phyloP scores from a whole-genome alignment of 257 asterid genomes.

The Jaltomata sinuosa region DNA sequence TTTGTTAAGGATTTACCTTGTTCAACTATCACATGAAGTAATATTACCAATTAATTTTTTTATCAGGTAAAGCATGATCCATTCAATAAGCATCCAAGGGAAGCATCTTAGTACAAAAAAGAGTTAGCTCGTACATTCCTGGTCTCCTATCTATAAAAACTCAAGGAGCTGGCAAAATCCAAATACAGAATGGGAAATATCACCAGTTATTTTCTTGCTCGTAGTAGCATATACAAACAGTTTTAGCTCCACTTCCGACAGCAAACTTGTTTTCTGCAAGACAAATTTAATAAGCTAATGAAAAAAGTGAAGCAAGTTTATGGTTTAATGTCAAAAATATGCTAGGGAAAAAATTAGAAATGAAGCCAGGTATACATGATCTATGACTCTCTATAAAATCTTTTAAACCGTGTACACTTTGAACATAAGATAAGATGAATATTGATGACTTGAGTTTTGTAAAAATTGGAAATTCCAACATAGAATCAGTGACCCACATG shows the following conservation, averaged over 20 bases:
- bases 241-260: slow-evolving; percentile 99
- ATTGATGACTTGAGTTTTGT: neutral
- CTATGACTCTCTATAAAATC: neutral
- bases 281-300: slow-evolving; percentile 1
- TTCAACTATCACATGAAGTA: neutral
- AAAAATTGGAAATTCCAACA: neutral
- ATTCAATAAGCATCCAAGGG: neutral
- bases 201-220: slow-evolving; percentile 99
- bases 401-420: neutral
- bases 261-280: slow-evolving; percentile 93
- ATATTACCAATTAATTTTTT: slow-evolving; percentile 78
- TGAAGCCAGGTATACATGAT: neutral
- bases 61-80: neutral
- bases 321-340: neutral
- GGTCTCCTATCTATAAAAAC: neutral
- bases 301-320: slow-evolving; percentile 1
- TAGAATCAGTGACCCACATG: neutral
- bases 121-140: neutral
- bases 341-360: neutral
- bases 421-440: neutral
- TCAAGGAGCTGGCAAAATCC: neutral
- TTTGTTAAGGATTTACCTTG: neutral
- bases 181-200: neutral
- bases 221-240: slow-evolving; percentile 97
- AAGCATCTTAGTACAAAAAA: neutral